Base-by-base conservation (phyloP, 768 basidiomycete species). In the Tephrocybe sp. region DNA sequence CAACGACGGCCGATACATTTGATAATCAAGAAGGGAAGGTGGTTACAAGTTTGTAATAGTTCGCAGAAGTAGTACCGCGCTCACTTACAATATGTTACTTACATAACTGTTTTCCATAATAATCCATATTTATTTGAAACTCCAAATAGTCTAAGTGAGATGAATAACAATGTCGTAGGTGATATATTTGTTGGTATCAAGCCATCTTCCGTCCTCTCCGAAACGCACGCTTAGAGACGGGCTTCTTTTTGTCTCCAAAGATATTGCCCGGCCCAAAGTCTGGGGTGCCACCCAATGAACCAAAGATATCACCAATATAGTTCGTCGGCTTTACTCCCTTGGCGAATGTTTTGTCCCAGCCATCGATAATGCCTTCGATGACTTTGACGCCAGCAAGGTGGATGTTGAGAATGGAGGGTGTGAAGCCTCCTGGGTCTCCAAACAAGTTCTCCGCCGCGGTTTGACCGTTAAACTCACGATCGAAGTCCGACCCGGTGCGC, bases 401-500 rank as follows among this genome's bases (percentile, higher is more conserved):
- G 32, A 54, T 34, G 25, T 54, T 54, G 18, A 47, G 21, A 12
- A 54, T 47, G 0, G 53, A 54, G 3, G 53, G 53, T 1, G 16
- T 18, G 25, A 54, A 54, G 24, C 49, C 53, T 38, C 44, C 44
- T 9, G 53, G 45, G 21, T 54, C 45, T 3, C 34, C 45, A 16
- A 51, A 54, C 18, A 54, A 22, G 12, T 54, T 54, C 0, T 36
- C 53, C 1, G 45, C 49, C 1, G 53, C 38, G 15, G 39, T 51
- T 24, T 55, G 53, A 1, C 53, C 53, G 1, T 24, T 28, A 27
- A 34, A 55, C 43, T 55, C 49, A 9, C 53, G 49, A 35, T 55
- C 53, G 27, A 55, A 55, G 37, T 55, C 53, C 2, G 53, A 55
- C 6, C 38, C 53, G 2, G 53, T 55, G 6, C 53, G 53, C 53